Conservation (phyloP, 2,329 filamentous ascomycete species). For the Raffaelea albimanens region DNA sequence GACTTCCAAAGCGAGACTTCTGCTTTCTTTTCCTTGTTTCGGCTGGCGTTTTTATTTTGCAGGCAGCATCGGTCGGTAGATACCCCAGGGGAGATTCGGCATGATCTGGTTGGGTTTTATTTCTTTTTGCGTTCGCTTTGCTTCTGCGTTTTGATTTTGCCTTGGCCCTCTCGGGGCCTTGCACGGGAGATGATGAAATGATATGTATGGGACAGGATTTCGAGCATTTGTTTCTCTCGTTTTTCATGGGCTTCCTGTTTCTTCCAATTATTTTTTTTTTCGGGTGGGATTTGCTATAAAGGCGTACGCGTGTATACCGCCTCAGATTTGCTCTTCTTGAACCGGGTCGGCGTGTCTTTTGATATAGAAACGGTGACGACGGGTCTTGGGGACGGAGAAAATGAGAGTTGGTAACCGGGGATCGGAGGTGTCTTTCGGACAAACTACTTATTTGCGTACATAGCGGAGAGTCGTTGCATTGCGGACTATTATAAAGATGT, state of each 20-base stretch:
- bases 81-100: constrained; percentile 1
- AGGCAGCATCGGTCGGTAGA: constrained; percentile 6
- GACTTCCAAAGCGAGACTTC: constrained; percentile 1
- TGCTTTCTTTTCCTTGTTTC: not conserved
- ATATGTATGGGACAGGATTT: not conserved
- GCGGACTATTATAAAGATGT: no score
- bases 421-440: no score
- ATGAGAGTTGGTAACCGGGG: no score
- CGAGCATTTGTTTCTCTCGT: not conserved
- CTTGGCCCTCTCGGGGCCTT: not conserved
- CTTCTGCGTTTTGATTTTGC: not conserved
- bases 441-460: no score
- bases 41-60: constrained; percentile 3
- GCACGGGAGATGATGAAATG: no score
- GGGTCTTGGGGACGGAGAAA: no score
- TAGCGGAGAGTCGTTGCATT: no score
- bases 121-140: not conserved
- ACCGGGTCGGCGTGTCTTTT: no score
- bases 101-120: not conserved
- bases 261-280: not conserved
- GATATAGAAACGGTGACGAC: no score
- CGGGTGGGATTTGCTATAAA: not conserved
- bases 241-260: not conserved
- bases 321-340: no score
- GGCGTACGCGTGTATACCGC: not conserved